phyloP scores from a whole-genome alignment of 768 basidiomycete genomes.

The Suillus luteus region DNA sequence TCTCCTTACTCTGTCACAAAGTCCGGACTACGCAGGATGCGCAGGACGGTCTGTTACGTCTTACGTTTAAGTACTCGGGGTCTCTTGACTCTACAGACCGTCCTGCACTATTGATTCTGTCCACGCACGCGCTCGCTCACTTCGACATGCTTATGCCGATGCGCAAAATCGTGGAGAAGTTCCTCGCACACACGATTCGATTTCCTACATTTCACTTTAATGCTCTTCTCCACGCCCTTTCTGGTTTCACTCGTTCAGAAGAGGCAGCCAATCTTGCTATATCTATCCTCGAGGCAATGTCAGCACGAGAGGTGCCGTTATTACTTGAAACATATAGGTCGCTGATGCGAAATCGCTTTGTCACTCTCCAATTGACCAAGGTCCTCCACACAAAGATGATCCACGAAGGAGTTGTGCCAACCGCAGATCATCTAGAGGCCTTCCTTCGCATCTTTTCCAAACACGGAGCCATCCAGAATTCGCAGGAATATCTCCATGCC shows the following conservation, averaged over 20 bases:
- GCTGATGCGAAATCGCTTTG: constrained; percentile 51
- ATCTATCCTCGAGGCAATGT: constrained; percentile 48
- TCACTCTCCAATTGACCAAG: constrained; percentile 51
- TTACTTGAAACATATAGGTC: constrained; percentile 43
- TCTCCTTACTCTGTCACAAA: constrained; percentile 50
- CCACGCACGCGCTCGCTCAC: constrained; percentile 49
- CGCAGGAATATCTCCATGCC: constrained; percentile 40
- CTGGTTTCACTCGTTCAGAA: constrained; percentile 42
- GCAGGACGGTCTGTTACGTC: constrained; percentile 40
- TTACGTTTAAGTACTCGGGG: constrained; percentile 45
- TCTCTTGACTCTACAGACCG: constrained; percentile 34
- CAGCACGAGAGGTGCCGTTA: constrained; percentile 44
- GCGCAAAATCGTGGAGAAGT: constrained; percentile 43
- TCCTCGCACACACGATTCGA: constrained; percentile 33
- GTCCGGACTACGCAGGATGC: constrained; percentile 50
- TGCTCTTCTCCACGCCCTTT: constrained; percentile 52
- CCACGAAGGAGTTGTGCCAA: constrained; percentile 41
- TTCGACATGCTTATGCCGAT: constrained; percentile 51
- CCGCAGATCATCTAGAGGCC: constrained; percentile 46
- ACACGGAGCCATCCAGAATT: constrained; percentile 45
- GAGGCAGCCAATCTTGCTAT: constrained; percentile 43
- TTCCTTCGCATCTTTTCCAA: constrained; percentile 50
- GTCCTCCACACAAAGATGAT: constrained; percentile 47
- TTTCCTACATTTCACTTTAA: constrained; percentile 46
- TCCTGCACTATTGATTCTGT: constrained; percentile 48